Conservation (phyloP, 1,284 basidiomycete genomes). For the Moesziomyces globuligerus region DNA sequence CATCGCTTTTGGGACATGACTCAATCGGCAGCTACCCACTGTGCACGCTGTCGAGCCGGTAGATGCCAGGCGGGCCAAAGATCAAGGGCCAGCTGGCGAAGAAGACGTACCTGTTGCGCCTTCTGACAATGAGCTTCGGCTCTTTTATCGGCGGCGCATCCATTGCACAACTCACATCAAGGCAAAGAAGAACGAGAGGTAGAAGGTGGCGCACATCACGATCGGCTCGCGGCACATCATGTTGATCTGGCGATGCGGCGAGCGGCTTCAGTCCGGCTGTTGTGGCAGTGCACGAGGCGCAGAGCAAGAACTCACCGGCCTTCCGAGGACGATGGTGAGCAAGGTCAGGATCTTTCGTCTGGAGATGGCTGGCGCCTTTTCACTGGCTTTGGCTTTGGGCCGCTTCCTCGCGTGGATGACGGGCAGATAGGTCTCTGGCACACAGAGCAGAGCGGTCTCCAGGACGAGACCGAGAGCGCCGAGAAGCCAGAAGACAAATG, state of each 20-base stretch:
- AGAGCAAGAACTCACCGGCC: conserved; percentile 28
- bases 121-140: too few relatives aligned
- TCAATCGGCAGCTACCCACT: conserved; percentile 25
- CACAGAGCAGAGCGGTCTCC: conserved; percentile 14
- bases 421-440: conserved; percentile 38
- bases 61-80: conserved; percentile 41
- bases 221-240: conserved; percentile 44
- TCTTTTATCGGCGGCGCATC: too few relatives aligned
- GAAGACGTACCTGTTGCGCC: conserved; percentile 28
- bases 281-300: too few relatives aligned
- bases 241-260: conserved; percentile 13
- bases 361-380: not conserved
- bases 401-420: conserved; percentile 8
- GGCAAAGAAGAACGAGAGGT: conserved; percentile 44
- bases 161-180: conserved; percentile 39
- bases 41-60: conserved; percentile 20
- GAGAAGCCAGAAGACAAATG: conserved; percentile 33
- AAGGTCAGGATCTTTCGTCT: conserved; percentile 10
- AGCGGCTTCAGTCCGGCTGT: too few relatives aligned
- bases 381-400: not conserved
- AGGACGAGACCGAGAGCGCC: conserved; percentile 18
- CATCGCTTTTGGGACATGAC: too few relatives aligned
- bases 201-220: conserved; percentile 36
- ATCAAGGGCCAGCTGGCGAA: conserved; percentile 44
- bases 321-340: conserved; percentile 18